Base-by-base conservation (phyloP, 768 basidiomycete species). In the Amylocystis lapponica region DNA sequence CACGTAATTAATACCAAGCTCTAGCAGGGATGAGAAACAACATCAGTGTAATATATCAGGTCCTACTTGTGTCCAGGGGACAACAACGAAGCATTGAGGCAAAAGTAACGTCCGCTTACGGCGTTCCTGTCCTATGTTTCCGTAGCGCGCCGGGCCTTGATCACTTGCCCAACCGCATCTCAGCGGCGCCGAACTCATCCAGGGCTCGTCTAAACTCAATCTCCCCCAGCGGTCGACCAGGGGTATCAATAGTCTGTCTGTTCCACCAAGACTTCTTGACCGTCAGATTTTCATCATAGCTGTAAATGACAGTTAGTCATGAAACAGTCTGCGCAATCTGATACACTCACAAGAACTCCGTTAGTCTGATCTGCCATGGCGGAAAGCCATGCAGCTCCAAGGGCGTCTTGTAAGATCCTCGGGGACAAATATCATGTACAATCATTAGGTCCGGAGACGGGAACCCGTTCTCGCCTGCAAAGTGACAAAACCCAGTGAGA, bases 281-380 rank as follows among this genome's bases (percentile, higher is more conserved):
- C n/a, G n/a, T 14, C 1, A 48, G 48, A 36, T 47, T 48, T 16
- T 45, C 46, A 22, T 51, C 47, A 46, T 57, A 49, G 40, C 61
- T 64, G 34, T 21, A 11, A 4, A n/a, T 9, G 10, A 25, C 19
- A 25, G n/a, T 27, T 17, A 21, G 36, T 33, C 8, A 42, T 35
- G 19, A 16, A 21, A 35, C 52, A 23, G 46, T 41, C 43, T 12
- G 17, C 25, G 5, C 13, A 36, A 42, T 9, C 29, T 27, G 36
- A 26, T 10, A 29, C 10, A 64, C 83, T 63, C 57, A 89, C 88
- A 80, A 73, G 47, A 91, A 79, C 60, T 91, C 88, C 34, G 85
- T 86, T 31, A 91, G 64, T 43, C 81, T 70, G n/a, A 81, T 76
- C 53, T 91, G 88, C 87, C 88, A 91, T 13, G 88, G 88, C 14